These are phyloP conservation scores for Leucaena leucocephala DNA, from an alignment of 306 rosid species.

Conservation along the genomic window DNA sequence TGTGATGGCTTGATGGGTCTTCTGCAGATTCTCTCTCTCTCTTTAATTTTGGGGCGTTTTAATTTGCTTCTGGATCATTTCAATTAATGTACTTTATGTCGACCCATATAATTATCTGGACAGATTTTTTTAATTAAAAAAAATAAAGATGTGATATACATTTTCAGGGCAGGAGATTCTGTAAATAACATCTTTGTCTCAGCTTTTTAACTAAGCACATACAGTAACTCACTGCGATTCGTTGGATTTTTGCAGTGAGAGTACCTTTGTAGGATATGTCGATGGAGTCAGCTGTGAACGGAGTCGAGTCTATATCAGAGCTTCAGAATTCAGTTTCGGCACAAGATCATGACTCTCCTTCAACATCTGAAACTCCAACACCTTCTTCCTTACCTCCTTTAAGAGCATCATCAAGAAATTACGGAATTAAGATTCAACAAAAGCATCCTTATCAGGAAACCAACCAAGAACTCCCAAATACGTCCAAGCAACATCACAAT, in stretches of 20 bases:
- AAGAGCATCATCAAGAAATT: conserved; percentile 53
- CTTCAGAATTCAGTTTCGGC: conserved; percentile 60
- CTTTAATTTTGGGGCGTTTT: conserved; percentile 19
- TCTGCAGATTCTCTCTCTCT: conserved; percentile 36
- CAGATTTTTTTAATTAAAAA: conserved; percentile 5
- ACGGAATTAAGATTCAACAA: conserved; percentile 52
- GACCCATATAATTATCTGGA: conserved; percentile 10
- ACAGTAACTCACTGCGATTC: conserved; percentile 46
- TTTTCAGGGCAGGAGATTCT: conserved; percentile 36
- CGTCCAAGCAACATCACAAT: conserved; percentile 33
- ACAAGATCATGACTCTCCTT: conserved; percentile 46
- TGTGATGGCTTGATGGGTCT: conserved; percentile 36
- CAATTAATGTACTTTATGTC: conserved; percentile 43
- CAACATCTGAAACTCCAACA: conserved; percentile 54
- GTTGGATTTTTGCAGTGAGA: conserved; percentile 45
- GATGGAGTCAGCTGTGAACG: conserved; percentile 68
- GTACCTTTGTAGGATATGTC: conserved; percentile 33
- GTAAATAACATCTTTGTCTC: conserved; percentile 42
- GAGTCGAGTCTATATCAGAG: conserved; percentile 53
- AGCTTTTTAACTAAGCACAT: conserved; percentile 35
- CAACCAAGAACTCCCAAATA: conserved; percentile 39
- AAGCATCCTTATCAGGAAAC: conserved; percentile 44
- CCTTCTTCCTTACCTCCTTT: conserved; percentile 57
- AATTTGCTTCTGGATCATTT: conserved; percentile 42
- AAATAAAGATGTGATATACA: neutral